These are phyloP conservation scores for Penicillium oxalicum DNA, from an alignment of 2,329 filamentous ascomycete genomes.

Conservation along the genomic window DNA sequence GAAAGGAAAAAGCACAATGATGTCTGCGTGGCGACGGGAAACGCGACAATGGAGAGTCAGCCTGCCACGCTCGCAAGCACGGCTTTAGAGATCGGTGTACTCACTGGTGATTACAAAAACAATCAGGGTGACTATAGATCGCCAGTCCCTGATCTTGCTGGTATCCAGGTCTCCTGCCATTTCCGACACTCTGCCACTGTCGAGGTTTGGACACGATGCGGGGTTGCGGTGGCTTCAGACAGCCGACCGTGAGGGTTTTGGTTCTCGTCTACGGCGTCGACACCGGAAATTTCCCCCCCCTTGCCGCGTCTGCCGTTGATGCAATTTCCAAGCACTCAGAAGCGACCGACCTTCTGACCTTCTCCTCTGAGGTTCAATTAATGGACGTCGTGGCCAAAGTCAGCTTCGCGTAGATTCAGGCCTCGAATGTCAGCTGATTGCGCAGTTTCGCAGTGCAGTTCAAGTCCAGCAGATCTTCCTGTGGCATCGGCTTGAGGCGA, in stretches of 20 bases:
- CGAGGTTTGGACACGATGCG: background rate
- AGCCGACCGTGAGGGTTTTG: background rate
- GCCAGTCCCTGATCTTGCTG: constrained; percentile 56
- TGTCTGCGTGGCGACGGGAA: constrained; percentile 44
- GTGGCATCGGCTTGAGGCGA: too few relatives aligned
- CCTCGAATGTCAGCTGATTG: too few relatives aligned
- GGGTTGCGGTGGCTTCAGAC: background rate
- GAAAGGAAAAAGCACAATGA: constrained; percentile 64
- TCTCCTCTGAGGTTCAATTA: too few relatives aligned
- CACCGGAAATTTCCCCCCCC: too few relatives aligned
- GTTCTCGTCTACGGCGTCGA: background rate
- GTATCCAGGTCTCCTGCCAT: constrained; percentile 44
- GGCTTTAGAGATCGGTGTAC: constrained; percentile 28
- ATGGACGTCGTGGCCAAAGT: too few relatives aligned
- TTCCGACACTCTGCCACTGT: background rate
- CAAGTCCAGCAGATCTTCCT: too few relatives aligned
- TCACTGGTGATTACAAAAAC: constrained; percentile 65
- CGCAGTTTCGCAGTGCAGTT: too few relatives aligned
- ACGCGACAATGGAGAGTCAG: constrained; percentile 2
- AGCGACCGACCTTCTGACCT: too few relatives aligned
- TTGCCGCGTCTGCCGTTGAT: too few relatives aligned
- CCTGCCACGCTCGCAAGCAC: background rate
- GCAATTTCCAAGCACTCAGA: too few relatives aligned
- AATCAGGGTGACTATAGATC: constrained; percentile 64
- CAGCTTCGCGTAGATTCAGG: too few relatives aligned